Percentiles rank a stretch among this genome's conserved stretches.
Conservation (phyloP, 805 yeast genomes). For the Metschnikowia bowlesiae region DNA sequence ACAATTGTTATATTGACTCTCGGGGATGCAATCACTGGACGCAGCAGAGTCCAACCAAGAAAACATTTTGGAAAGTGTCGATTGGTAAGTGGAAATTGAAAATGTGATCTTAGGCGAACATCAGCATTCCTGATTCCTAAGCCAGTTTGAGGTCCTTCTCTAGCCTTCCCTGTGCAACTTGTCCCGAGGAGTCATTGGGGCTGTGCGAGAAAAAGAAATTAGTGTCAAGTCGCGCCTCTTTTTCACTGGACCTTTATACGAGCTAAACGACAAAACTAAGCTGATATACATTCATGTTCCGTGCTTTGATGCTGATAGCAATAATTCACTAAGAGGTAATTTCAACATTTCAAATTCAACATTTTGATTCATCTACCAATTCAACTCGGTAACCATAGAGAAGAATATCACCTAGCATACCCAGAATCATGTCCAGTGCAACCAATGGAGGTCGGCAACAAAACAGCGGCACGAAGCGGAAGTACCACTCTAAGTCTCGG, state of each 20-base stretch:
- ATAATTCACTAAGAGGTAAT: not conserved
- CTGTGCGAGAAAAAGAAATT: not conserved
- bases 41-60: not conserved
- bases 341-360: slow-evolving; percentile 2
- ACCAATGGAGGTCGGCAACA: not conserved
- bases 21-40: not conserved
- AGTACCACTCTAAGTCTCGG: slow-evolving; percentile 84
- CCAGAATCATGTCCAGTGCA: not conserved
- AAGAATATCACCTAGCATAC: not conserved
- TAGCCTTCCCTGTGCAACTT: too few relatives aligned
- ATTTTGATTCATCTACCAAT: not conserved
- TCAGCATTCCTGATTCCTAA: not conserved
- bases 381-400: slow-evolving; percentile 4
- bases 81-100: too few relatives aligned
- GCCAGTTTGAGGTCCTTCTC: not conserved
- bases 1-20: not conserved
- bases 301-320: not conserved
- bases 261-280: slow-evolving; percentile 7
- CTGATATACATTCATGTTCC: slow-evolving; percentile 1
- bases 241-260: slow-evolving; percentile 4
- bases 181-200: not conserved
- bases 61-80: not conserved
- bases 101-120: too few relatives aligned
- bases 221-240: not conserved
- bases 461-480: slow-evolving; percentile 46